These are phyloP conservation scores for Cyclotella cryptica DNA, from an alignment of 108 stramenopile genomes.

Conservation along the genomic window DNA sequence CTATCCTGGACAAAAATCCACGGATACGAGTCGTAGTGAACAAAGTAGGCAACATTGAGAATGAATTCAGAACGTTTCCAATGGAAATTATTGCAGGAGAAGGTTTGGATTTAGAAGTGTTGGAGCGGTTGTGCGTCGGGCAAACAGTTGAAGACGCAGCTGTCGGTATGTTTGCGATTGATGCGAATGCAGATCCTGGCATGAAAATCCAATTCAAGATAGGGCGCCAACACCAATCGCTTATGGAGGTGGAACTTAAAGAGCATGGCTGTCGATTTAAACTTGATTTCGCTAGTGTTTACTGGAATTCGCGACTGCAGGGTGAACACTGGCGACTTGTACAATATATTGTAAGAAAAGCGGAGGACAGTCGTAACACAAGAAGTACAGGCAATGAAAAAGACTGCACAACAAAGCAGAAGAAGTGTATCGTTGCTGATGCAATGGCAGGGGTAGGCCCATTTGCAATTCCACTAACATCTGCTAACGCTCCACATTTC, in stretches of 20 bases:
- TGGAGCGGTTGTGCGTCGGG: constrained; percentile 27
- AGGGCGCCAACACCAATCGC: constrained; percentile 35
- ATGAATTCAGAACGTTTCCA: constrained; percentile 93
- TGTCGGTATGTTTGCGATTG: not conserved
- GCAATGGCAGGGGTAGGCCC: constrained; percentile 98
- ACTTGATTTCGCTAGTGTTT: constrained; percentile 95
- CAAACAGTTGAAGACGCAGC: constrained; percentile 18
- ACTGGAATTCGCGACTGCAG: constrained; percentile 96
- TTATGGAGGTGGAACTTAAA: constrained; percentile 72
- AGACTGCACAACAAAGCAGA: not conserved
- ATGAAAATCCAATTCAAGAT: constrained; percentile 31
- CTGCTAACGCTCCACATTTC: constrained; percentile 26
- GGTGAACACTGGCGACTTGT: constrained; percentile 92
- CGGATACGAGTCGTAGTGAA: constrained; percentile 92
- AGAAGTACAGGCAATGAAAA: not conserved
- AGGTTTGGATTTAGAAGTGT: constrained; percentile 15
- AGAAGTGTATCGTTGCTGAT: constrained; percentile 82
- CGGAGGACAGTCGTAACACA: constrained; percentile 10
- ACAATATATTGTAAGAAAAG: constrained; percentile 61
- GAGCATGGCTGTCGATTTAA: constrained; percentile 91
- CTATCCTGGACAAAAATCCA: constrained; percentile 94
- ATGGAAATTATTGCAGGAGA: constrained; percentile 96
- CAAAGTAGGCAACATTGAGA: constrained; percentile 94
- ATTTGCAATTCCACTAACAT: constrained; percentile 94
- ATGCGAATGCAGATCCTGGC: constrained; percentile 4